phyloP scores from a whole-genome alignment of 1,139 yeast species.

The Meyerozyma sp. region DNA sequence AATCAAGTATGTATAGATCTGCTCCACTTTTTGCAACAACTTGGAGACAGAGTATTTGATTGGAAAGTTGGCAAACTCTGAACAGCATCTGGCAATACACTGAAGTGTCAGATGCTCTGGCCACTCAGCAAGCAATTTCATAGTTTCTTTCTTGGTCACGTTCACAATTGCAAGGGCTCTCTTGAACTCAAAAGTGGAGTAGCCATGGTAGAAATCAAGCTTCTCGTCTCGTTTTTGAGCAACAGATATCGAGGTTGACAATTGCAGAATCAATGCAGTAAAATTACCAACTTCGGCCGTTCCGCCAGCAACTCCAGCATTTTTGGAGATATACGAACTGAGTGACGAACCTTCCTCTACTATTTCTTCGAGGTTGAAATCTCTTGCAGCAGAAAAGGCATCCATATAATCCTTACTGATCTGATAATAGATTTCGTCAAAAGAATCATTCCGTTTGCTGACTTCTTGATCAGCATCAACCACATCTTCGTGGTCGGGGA shows the following conservation, averaged over 20 bases:
- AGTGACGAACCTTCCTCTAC: conserved; percentile 41
- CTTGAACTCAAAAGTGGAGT: conserved; percentile 55
- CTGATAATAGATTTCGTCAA: conserved; percentile 24
- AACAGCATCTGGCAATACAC: conserved; percentile 59
- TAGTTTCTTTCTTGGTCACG: conserved; percentile 42
- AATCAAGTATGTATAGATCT: conserved; percentile 69
- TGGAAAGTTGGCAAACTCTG: conserved; percentile 62
- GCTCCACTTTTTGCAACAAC: conserved; percentile 78
- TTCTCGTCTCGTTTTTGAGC: conserved; percentile 15
- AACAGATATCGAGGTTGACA: conserved; percentile 23
- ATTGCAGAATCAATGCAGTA: conserved; percentile 35
- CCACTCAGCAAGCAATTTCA: conserved; percentile 63
- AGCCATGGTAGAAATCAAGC: conserved; percentile 68
- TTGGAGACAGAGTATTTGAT: conserved; percentile 70
- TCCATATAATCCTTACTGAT: conserved; percentile 26
- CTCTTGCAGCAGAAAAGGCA: conserved; percentile 16
- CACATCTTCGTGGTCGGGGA: conserved; percentile 83
- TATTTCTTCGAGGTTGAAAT: conserved; percentile 20
- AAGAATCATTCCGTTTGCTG: conserved; percentile 15
- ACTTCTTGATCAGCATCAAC: conserved; percentile 33
- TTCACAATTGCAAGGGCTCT: conserved; percentile 51
- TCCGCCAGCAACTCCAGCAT: conserved; percentile 17
- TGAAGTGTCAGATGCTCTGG: conserved; percentile 92
- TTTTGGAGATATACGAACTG: conserved; percentile 16
- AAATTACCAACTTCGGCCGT: conserved; percentile 30